phyloP scores from a whole-genome alignment of 257 asterid genomes.

The Solanum lycopersicoides region DNA sequence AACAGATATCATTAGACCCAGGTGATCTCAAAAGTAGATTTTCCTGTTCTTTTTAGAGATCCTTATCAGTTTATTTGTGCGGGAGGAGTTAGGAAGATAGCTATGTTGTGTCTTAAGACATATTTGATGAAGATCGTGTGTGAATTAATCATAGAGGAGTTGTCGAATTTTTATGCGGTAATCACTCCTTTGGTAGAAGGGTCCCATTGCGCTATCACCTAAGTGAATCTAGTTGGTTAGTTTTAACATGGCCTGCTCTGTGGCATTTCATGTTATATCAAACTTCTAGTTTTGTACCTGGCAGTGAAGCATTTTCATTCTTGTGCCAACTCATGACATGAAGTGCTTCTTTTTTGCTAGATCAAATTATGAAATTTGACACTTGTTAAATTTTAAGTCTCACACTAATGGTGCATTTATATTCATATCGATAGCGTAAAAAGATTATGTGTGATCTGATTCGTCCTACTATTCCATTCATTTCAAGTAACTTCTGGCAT shows the following conservation, averaged over 20 bases:
- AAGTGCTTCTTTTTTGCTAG: background rate
- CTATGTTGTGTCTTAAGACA: background rate
- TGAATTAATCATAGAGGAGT: background rate
- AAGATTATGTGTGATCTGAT: background rate
- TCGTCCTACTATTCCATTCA: background rate
- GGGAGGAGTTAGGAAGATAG: background rate
- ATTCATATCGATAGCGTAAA: background rate
- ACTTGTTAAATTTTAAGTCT: background rate
- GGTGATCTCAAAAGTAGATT: conserved; percentile 27
- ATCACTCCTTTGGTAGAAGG: background rate
- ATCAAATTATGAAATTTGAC: background rate
- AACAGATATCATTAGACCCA: conserved; percentile 84
- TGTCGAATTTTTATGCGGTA: background rate
- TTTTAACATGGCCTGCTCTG: background rate
- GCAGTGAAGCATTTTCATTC: background rate
- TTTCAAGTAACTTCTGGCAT: background rate
- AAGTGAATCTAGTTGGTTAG: background rate
- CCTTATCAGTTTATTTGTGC: background rate
- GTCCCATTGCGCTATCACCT: background rate
- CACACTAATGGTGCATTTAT: background rate
- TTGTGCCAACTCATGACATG: background rate
- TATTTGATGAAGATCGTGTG: background rate
- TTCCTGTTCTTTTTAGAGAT: background rate
- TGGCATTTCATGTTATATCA: background rate
- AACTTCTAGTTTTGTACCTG: background rate